Conservation (phyloP, 1,284 basidiomycete species). For the Rhodotorula sp. region DNA sequence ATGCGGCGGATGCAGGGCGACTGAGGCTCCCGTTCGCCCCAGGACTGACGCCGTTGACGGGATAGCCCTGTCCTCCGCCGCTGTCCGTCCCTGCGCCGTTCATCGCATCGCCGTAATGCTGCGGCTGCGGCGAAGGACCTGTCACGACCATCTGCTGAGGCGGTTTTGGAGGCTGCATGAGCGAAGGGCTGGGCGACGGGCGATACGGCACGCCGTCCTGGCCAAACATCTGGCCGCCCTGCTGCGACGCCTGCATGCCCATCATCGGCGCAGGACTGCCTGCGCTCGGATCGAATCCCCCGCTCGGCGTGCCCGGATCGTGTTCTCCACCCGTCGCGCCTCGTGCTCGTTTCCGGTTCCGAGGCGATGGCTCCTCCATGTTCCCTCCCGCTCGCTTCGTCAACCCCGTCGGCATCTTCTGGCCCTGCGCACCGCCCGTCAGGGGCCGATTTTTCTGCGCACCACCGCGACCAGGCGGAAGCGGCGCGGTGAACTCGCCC, state of each 20-base stretch:
- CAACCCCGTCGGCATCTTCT: conserved; percentile 5
- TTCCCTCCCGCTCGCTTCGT: conserved; percentile 22
- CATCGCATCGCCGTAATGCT: conserved; percentile 2
- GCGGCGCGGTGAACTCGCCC: conserved; percentile 2
- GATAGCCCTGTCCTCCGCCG: neutral
- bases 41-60: neutral
- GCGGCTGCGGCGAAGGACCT: conserved; percentile 1
- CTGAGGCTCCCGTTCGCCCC: conserved; percentile 17
- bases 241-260: neutral
- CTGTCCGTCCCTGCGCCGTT: neutral
- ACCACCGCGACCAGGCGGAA: too few relatives aligned
- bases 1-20: conserved; percentile 27
- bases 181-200: conserved; percentile 26
- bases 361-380: conserved; percentile 33
- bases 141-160: conserved; percentile 8
- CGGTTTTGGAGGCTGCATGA: conserved; percentile 13
- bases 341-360: conserved; percentile 32
- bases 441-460: too few relatives aligned
- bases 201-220: conserved; percentile 17
- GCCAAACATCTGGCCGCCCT: conserved; percentile 4
- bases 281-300: conserved; percentile 11
- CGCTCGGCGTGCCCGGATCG: conserved; percentile 7
- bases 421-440: neutral
- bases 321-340: conserved; percentile 12
- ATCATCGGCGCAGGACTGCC: conserved; percentile 21